Evolutionary conservation across 176 grass and related monocot species (phyloP), one percentile per base, ranked within the genome.

Genomic region (Ensete ventricosum): DNA sequence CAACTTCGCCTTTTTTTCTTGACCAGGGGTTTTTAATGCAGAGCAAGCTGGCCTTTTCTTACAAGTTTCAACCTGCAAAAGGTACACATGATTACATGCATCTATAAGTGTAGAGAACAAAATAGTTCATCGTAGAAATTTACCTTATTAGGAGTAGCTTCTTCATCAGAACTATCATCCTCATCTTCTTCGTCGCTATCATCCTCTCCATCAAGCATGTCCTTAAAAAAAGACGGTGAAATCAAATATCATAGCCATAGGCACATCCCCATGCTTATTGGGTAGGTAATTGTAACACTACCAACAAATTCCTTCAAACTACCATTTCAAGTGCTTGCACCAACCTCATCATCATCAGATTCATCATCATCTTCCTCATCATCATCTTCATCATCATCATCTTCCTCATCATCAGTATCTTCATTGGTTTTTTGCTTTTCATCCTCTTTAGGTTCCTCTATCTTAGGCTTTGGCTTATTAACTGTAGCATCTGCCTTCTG

Each of bases 101-200:
- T 43, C 4, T 43, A 4, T 43, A 43, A 43, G 34, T 5, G 5
- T 48, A 81, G 23, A 12, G 23, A 23, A 80, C n/a, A 65, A 7
- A 21, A 43, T 43, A 43, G 34, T 43, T 43, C 34, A 43, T 17
- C 16, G 19, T 53, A 70, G 52, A 22, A 2, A 10, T 50, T 60
- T 73, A 89, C 93, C 88, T 91, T 91, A 77, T 91, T 80, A 17
- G 94, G 94, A 74, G 94, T 93, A 52, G 83, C 84, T 73, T 98
- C 76, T 20, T 92, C 81, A 24, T 88, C 89, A 2, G 81, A 52
- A 81, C 84, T 54, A 23, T 80, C 80, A n/a, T 76, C 72, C 1
- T 82, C 84, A 71, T 79, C 73, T 8, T 64, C 78, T 9, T 78
- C 64, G 26, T 63, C 57, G 64, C 69, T 73, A 4, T 73, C 78